These are phyloP conservation scores for Cetraspora pellucida DNA, from an alignment of 192 early-diverging fungal species.

Conservation along the genomic window DNA sequence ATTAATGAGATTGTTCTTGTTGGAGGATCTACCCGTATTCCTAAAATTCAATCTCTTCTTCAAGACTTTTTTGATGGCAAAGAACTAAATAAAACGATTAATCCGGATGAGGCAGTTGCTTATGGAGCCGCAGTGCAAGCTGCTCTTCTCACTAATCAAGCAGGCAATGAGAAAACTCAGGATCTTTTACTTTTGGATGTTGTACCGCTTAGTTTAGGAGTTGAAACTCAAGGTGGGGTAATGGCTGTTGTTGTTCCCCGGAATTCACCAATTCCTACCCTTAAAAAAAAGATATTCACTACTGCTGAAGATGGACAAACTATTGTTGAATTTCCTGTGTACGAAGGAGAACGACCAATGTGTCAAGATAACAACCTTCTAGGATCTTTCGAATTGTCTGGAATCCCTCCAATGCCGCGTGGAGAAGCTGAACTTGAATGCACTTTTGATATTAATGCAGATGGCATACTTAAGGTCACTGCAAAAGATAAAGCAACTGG, in stretches of 20 bases:
- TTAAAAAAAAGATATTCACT: slow-evolving; percentile 80
- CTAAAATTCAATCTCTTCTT: slow-evolving; percentile 84
- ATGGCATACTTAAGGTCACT: slow-evolving; percentile 89
- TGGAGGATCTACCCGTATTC: slow-evolving; percentile 92
- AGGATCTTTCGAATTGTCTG: slow-evolving; percentile 80
- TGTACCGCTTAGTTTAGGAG: slow-evolving; percentile 81
- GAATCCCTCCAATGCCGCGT: slow-evolving; percentile 79
- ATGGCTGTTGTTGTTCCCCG: slow-evolving; percentile 83
- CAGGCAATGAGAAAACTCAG: slow-evolving; percentile 61
- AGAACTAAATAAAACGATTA: slow-evolving; percentile 84
- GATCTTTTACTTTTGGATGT: slow-evolving; percentile 84
- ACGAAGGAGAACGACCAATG: slow-evolving; percentile 86
- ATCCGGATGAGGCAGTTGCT: slow-evolving; percentile 96
- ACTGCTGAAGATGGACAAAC: slow-evolving; percentile 84
- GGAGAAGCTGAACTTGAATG: slow-evolving; percentile 77
- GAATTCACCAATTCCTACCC: slow-evolving; percentile 82
- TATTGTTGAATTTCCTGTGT: slow-evolving; percentile 82
- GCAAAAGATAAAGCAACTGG: slow-evolving; percentile 92
- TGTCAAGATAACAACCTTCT: slow-evolving; percentile 91
- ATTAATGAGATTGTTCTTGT: slow-evolving; percentile 83
- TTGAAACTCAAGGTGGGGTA: slow-evolving; percentile 84
- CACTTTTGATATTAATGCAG: slow-evolving; percentile 84
- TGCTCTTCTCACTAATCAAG: slow-evolving; percentile 72
- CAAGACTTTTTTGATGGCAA: slow-evolving; percentile 80
- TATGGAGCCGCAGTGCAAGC: slow-evolving; percentile 92